These are phyloP conservation scores for Cryptococcus sp. DNA, from an alignment of 1,284 basidiomycete species.

Conservation along the genomic window DNA sequence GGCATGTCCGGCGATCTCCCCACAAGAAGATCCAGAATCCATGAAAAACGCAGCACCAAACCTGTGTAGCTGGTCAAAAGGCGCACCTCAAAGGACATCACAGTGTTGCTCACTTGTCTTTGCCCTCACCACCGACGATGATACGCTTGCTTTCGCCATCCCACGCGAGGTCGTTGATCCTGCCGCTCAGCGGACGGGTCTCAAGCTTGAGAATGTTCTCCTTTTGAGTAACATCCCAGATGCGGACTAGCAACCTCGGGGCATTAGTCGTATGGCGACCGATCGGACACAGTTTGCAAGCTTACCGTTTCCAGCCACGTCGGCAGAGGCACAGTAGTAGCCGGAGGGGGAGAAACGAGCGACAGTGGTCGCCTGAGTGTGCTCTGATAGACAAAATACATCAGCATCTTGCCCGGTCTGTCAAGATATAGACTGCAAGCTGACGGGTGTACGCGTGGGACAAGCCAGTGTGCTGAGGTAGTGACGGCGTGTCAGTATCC, in stretches of 20 bases:
- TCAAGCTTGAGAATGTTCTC: conserved; percentile 83
- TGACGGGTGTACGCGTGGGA: conserved; percentile 48
- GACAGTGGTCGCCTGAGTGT: conserved; percentile 79
- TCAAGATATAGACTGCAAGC: conserved; percentile 1
- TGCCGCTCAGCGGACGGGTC: conserved; percentile 75
- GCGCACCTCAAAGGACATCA: background rate
- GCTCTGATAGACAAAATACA: conserved; percentile 56
- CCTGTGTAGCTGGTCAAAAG: conserved; percentile 50
- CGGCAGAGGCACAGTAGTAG: conserved; percentile 91
- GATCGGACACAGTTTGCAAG: background rate
- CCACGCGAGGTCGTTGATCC: conserved; percentile 91
- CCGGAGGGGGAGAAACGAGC: conserved; percentile 91
- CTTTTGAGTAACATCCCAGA: conserved; percentile 91
- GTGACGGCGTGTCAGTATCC: background rate
- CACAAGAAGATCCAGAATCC: conserved; percentile 81
- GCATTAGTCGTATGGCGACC: background rate
- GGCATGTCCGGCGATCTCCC: conserved; percentile 90
- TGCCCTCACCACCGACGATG: conserved; percentile 92
- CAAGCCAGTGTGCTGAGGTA: conserved; percentile 29
- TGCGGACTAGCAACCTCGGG: conserved; percentile 58
- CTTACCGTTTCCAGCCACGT: conserved; percentile 70
- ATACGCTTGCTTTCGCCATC: conserved; percentile 95
- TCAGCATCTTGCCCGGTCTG: background rate
- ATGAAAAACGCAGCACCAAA: conserved; percentile 85
- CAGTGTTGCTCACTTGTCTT: conserved; percentile 65